Base-by-base conservation (phyloP, 306 rosid species). In the Glycine tomentella region DNA sequence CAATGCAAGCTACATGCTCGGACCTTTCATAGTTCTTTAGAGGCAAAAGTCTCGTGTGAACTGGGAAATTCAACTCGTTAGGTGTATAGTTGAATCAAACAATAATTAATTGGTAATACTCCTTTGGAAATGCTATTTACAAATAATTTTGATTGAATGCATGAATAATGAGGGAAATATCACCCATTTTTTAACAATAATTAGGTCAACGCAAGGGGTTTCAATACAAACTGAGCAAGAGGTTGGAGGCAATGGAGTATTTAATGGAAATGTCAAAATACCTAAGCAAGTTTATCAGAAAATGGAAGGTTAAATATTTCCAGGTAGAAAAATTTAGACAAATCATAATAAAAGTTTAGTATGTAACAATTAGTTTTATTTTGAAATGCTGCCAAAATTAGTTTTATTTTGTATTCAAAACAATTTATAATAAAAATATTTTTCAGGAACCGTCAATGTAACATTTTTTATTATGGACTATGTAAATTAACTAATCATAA, bases 11-110 rank as follows among this genome's bases (percentile, higher is more conserved):
- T 63, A 79, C 74, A 70, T 48, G 69, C 76, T 79, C 44, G 17
- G 75, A 79, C 58, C 31, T 70, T 78, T 62, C 62, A 75, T 44
- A 61, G 53, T 49, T 62, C 45, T 61, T 63, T 14, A 66, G 58
- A 81, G 61, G 76, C 49, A 72, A 58, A 81, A 57, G 55, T 76
- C 80, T 81, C 46, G 45, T 83, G 86, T 72, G 66, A 72, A 72
- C 67, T 36, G 7, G 38, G 44, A 77, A 82, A 20, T 61, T 69
- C 58, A 42, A 31, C 11, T 63, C 61, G 8, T 31, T 78, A 78
- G 55, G 64, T 62, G 67, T 69, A 9, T 59, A 48, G 69, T 33
- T 82, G 46, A 57, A 46, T 62, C 49, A 48, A 38, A 34, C 45
- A 52, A 73, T 67, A 65, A 77, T 72, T 8, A 61, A 25, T 76